Conservation (phyloP, 2,329 filamentous ascomycete genomes). For the Scedosporium aurantiacum region DNA sequence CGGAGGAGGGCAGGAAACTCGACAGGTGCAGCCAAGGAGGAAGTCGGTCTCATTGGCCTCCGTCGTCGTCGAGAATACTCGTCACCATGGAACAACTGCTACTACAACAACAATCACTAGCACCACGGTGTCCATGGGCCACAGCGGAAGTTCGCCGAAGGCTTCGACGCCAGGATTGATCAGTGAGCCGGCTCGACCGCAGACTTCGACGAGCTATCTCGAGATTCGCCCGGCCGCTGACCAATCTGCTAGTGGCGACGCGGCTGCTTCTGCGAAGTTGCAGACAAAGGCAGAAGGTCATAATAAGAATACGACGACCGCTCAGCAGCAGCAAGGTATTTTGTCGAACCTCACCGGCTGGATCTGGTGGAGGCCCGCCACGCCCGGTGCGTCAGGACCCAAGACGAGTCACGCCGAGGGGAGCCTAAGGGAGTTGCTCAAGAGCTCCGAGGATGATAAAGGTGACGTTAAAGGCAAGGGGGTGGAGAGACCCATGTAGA, state of each 20-base stretch:
- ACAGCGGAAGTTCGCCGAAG: slow-evolving; percentile 15
- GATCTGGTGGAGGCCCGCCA: slow-evolving; percentile 10
- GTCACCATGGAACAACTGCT: slow-evolving; percentile 19
- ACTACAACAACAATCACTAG: slow-evolving; percentile 16
- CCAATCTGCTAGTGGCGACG: slow-evolving; percentile 7
- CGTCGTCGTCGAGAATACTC: slow-evolving; percentile 10
- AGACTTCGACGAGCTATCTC: slow-evolving; percentile 41
- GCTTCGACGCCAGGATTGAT: slow-evolving; percentile 32
- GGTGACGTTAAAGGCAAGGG: slow-evolving; percentile 21
- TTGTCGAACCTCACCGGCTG: slow-evolving; percentile 10
- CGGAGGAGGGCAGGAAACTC: background rate
- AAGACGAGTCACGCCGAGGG: slow-evolving; percentile 33
- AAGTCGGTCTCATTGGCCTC: slow-evolving; percentile 4
- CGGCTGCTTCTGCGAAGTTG: background rate
- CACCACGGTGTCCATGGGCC: background rate
- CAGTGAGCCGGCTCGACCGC: slow-evolving; percentile 44
- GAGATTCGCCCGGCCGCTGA: slow-evolving; percentile 29
- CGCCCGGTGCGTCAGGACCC: background rate
- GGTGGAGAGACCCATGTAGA: slow-evolving; percentile 12
- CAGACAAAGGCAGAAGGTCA: background rate
- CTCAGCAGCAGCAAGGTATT: slow-evolving; percentile 4
- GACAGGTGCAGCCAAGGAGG: slow-evolving; percentile 6
- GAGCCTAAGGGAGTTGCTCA: slow-evolving; percentile 42
- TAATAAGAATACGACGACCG: too few species aligned
- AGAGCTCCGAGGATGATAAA: slow-evolving; percentile 16